phyloP scores from a whole-genome alignment of 2,329 filamentous ascomycete species.

The Hypoxylon sp. region DNA sequence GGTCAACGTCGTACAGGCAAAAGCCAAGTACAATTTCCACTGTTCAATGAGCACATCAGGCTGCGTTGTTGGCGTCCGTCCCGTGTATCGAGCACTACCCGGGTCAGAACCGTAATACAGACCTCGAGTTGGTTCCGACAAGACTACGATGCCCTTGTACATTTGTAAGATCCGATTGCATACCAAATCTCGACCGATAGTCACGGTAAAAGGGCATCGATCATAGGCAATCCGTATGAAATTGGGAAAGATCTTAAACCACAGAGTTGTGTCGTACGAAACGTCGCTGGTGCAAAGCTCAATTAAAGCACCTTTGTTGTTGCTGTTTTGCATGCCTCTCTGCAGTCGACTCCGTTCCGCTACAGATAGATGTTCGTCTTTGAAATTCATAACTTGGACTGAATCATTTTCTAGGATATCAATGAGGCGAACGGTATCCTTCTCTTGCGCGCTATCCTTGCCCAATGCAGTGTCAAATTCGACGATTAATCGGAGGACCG shows the following conservation, averaged over 20 bases:
- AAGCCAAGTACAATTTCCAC: conserved; percentile 97
- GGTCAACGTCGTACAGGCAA: conserved; percentile 94
- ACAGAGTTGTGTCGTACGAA: conserved; percentile 93
- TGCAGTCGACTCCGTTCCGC: conserved; percentile 94
- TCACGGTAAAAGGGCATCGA: conserved; percentile 91
- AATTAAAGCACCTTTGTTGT: conserved; percentile 87
- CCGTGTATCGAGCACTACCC: conserved; percentile 66
- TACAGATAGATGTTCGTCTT: conserved; percentile 90
- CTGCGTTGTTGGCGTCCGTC: conserved; percentile 76
- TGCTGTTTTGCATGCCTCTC: conserved; percentile 87
- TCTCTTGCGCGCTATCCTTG: conserved; percentile 71
- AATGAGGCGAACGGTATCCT: conserved; percentile 82
- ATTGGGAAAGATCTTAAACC: conserved; percentile 99
- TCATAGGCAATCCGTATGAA: conserved; percentile 92
- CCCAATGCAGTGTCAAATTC: conserved; percentile 94
- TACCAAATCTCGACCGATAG: conserved; percentile 90
- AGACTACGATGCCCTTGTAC: conserved; percentile 84
- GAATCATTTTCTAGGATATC: conserved; percentile 93
- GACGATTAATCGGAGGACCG: conserved; percentile 89
- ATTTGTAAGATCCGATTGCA: conserved; percentile 94
- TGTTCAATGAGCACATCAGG: conserved; percentile 94
- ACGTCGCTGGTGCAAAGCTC: conserved; percentile 96
- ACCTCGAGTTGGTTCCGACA: conserved; percentile 81
- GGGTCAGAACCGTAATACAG: conserved; percentile 74
- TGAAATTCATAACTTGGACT: conserved; percentile 89